Percentiles rank a stretch among this genome's conserved stretches.
Conservation (phyloP, 495 filamentous ascomycete genomes). For the Melanomma pulvis-pyrius region DNA sequence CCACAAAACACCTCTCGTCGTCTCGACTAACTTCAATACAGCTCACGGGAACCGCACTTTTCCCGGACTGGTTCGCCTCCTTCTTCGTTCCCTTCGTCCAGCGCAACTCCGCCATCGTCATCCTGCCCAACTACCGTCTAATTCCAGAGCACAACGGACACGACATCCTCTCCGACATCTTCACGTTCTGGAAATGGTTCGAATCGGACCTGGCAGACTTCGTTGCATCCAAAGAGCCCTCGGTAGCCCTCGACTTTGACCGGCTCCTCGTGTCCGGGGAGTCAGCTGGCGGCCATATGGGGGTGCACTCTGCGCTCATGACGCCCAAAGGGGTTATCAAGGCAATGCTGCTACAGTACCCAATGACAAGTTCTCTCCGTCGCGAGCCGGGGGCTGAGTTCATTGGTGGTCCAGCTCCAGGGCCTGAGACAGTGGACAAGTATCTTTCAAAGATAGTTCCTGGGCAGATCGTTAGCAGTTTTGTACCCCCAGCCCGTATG, state of each 20-base stretch:
- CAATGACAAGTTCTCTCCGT: constrained; percentile 16
- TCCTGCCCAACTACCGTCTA: constrained; percentile 57
- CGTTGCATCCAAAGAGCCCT: constrained; percentile 10
- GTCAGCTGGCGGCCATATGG: constrained; percentile 47
- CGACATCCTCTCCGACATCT: constrained; percentile 54
- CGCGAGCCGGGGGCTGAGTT: background rate
- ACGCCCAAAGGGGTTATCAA: constrained; percentile 40
- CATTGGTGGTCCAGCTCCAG: constrained; percentile 4
- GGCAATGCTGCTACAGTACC: constrained; percentile 33
- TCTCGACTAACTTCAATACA: background rate
- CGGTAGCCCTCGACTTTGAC: constrained; percentile 15
- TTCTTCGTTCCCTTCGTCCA: constrained; percentile 28
- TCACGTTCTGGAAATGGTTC: constrained; percentile 57
- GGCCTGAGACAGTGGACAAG: constrained; percentile 6
- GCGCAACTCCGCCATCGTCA: constrained; percentile 45
- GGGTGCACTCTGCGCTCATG: constrained; percentile 44
- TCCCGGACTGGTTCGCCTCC: constrained; percentile 28
- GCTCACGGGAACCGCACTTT: background rate
- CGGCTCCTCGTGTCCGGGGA: constrained; percentile 41
- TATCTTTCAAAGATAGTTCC: constrained; percentile 15
- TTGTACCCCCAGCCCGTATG: constrained; percentile 9
- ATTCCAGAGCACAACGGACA: constrained; percentile 53
- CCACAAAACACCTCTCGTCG: too few species aligned
- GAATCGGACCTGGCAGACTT: constrained; percentile 11
- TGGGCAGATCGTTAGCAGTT: constrained; percentile 12